These are phyloP conservation scores for Prosopis cineraria DNA, from an alignment of 306 rosid genomes.

Conservation along the genomic window DNA sequence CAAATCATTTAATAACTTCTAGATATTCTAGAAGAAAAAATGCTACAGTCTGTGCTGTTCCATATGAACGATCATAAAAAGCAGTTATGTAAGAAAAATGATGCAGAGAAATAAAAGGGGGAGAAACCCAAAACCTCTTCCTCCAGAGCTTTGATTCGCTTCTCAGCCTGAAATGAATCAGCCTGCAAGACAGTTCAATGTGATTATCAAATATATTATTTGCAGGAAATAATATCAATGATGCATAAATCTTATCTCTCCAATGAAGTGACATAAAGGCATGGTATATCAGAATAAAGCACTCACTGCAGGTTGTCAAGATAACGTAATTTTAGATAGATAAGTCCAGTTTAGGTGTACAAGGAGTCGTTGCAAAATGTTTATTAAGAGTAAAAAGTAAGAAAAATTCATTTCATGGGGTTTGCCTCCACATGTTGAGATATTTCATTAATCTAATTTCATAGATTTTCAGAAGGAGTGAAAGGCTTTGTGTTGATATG, in stretches of 20 bases:
- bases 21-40: constrained; percentile 23
- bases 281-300: not conserved
- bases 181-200: constrained; percentile 40
- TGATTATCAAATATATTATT: constrained; percentile 8
- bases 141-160: constrained; percentile 51
- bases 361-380: not conserved
- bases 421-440: not conserved
- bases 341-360: not conserved
- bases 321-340: not conserved
- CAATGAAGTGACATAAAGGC: not conserved
- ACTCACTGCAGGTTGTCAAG: not conserved
- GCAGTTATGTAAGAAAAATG: not conserved
- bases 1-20: constrained; percentile 53
- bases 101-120: not conserved
- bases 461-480: not conserved
- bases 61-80: constrained; percentile 6
- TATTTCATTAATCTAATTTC: not conserved
- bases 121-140: constrained; percentile 60
- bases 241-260: not conserved
- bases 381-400: not conserved
- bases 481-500: not conserved
- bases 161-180: constrained; percentile 46
- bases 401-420: not conserved
- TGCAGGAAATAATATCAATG: not conserved
- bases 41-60: not conserved